phyloP scores from a whole-genome alignment of 164 flowering plant genomes.

The Stephania cephalantha region DNA sequence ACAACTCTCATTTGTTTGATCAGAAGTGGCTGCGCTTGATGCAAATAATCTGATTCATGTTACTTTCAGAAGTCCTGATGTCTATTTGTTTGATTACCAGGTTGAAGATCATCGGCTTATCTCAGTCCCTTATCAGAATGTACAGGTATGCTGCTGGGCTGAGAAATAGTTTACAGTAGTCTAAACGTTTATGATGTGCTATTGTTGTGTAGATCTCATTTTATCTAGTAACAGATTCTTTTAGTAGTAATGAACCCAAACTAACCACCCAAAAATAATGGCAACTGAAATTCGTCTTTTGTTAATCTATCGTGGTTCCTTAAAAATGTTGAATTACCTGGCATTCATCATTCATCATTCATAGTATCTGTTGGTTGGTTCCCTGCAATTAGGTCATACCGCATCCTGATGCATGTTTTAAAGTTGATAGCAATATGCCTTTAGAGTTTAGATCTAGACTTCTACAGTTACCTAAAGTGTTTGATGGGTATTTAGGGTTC shows the following conservation, averaged over 20 bases:
- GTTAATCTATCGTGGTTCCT: neutral
- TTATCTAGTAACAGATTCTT: neutral
- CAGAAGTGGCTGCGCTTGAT: neutral
- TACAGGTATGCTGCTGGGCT: conserved; percentile 47
- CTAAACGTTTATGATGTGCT: neutral
- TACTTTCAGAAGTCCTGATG: conserved; percentile 9
- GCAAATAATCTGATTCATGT: neutral
- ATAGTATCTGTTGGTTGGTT: neutral
- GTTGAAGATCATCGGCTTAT: conserved; percentile 79
- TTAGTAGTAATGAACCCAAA: neutral
- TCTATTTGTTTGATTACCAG: conserved; percentile 32
- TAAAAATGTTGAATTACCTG: neutral
- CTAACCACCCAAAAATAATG: too few species aligned
- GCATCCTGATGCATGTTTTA: neutral
- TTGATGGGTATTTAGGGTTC: neutral
- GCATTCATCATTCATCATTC: neutral
- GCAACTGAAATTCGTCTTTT: neutral
- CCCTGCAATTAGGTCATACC: neutral
- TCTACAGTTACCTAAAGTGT: neutral
- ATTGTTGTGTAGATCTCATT: neutral
- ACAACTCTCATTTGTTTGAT: neutral
- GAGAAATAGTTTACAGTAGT: neutral
- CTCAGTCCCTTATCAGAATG: conserved; percentile 67
- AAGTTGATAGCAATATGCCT: neutral
- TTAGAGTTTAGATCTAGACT: neutral